phyloP scores from a whole-genome alignment of 768 basidiomycete species.

The Phlebiopsis gigantea region DNA sequence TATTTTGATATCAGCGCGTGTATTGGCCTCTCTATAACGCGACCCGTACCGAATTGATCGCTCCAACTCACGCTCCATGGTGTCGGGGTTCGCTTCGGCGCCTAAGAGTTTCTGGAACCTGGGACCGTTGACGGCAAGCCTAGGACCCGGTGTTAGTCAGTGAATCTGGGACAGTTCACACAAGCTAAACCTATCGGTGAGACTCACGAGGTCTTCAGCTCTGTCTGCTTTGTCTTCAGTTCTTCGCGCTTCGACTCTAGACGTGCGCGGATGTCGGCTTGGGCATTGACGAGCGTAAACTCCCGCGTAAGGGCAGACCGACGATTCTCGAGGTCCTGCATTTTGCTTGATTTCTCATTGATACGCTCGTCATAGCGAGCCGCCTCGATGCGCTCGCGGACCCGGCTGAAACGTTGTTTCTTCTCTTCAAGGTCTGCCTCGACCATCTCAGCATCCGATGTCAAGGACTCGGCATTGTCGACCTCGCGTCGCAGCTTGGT shows the following conservation, averaged over 20 bases:
- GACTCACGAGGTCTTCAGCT: constrained; percentile 65
- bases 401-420: constrained; percentile 49
- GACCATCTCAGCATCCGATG: constrained; percentile 47
- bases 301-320: constrained; percentile 70
- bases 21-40: too few relatives aligned
- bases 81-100: constrained; percentile 49
- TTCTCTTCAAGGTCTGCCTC: constrained; percentile 69
- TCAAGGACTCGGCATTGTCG: constrained; percentile 50
- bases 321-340: constrained; percentile 59
- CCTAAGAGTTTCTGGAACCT: constrained; percentile 68
- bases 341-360: constrained; percentile 44
- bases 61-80: constrained; percentile 72
- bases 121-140: constrained; percentile 54
- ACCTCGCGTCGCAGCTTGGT: constrained; percentile 46
- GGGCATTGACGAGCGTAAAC: constrained; percentile 62
- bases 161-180: constrained; percentile 1
- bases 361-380: constrained; percentile 65
- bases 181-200: neutral
- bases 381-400: constrained; percentile 50
- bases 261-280: constrained; percentile 78
- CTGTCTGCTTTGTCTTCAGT: constrained; percentile 54
- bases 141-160: too few relatives aligned
- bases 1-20: too few relatives aligned
- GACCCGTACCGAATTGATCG: constrained; percentile 52
- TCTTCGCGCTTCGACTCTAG: constrained; percentile 72